Conservation (phyloP, 2,329 filamentous ascomycete genomes). For the Harringtonia lauricola region DNA sequence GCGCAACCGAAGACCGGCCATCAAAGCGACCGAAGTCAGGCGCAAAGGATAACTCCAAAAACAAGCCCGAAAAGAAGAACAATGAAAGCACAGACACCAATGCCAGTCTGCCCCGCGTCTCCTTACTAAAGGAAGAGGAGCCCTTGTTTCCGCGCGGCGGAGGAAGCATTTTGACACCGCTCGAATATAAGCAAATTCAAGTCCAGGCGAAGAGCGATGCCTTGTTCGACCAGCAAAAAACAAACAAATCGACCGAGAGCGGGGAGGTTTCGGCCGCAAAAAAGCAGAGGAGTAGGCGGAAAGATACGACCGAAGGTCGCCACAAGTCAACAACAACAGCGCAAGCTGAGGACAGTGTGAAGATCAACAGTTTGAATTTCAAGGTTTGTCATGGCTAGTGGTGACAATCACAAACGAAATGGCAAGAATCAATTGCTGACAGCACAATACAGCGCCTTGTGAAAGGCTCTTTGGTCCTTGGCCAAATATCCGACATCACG, state of each 20-base stretch:
- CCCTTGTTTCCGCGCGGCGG: slow-evolving; percentile 87
- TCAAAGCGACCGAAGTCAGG: slow-evolving; percentile 10
- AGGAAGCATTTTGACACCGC: slow-evolving; percentile 76
- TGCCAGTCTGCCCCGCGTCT: slow-evolving; percentile 23
- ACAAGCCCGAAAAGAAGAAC: slow-evolving; percentile 2
- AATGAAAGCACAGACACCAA: not conserved
- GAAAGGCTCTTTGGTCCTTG: slow-evolving; percentile 78
- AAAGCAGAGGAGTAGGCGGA: slow-evolving; percentile 40
- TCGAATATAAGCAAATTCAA: slow-evolving; percentile 94
- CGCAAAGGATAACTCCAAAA: slow-evolving; percentile 1
- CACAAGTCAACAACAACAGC: slow-evolving; percentile 35
- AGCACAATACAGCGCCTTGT: slow-evolving; percentile 53
- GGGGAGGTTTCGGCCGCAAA: slow-evolving; percentile 35
- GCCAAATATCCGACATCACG: slow-evolving; percentile 74
- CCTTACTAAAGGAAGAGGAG: slow-evolving; percentile 63
- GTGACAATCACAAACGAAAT: too few species aligned
- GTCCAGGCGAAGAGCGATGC: slow-evolving; percentile 89
- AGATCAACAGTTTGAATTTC: slow-evolving; percentile 78
- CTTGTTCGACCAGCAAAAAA: slow-evolving; percentile 68
- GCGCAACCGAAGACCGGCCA: slow-evolving; percentile 4
- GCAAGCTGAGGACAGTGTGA: slow-evolving; percentile 37
- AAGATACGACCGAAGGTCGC: slow-evolving; percentile 22
- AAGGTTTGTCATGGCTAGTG: slow-evolving; percentile 32
- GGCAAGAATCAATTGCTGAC: not conserved
- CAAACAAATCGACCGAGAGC: slow-evolving; percentile 26